Evolutionary conservation across 2,329 filamentous ascomycete species (phyloP).

Genomic region (Kalmusia sp.): DNA sequence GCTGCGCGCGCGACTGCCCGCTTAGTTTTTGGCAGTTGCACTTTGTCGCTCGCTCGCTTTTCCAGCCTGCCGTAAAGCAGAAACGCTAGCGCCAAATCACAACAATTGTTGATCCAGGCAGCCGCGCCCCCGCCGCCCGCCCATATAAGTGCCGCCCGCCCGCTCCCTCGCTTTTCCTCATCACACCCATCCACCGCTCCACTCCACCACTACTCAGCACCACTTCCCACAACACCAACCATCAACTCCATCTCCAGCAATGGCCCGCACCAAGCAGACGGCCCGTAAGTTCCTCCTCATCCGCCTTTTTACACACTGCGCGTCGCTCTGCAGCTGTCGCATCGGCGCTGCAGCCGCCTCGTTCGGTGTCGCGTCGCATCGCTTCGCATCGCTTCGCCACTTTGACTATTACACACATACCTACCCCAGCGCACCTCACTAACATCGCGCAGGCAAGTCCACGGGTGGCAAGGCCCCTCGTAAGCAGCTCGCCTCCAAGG

Average conservation of each 20-base stretch:
- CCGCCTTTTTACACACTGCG: constrained; percentile 27
- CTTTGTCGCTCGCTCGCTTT: constrained; percentile 21
- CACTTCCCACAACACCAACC: constrained; percentile 27
- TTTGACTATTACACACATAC: too few relatives aligned
- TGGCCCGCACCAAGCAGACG: constrained; percentile 64
- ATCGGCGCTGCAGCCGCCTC: constrained; percentile 12
- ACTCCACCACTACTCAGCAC: constrained; percentile 32
- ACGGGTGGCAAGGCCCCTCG: constrained; percentile 75
- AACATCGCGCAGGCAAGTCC: constrained; percentile 67
- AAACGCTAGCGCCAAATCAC: constrained; percentile 32
- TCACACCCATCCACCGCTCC: constrained; percentile 39
- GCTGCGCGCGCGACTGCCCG: constrained; percentile 33
- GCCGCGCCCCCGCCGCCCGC: constrained; percentile 39
- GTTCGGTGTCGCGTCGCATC: constrained; percentile 17
- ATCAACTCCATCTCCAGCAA: constrained; percentile 41
- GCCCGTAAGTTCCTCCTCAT: constrained; percentile 56
- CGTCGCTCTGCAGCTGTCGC: constrained; percentile 21
- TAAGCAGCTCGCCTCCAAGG: constrained; percentile 99
- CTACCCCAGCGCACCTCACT: constrained; percentile 18
- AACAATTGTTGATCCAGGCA: constrained; percentile 38
- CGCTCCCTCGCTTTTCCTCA: constrained; percentile 45
- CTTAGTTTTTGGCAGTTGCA: constrained; percentile 36
- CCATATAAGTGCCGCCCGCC: constrained; percentile 48
- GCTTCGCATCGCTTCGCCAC: constrained; percentile 20
- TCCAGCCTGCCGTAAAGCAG: constrained; percentile 9